Conservation (phyloP, 345 rosid genomes). For the Boechera divaricarpa region DNA sequence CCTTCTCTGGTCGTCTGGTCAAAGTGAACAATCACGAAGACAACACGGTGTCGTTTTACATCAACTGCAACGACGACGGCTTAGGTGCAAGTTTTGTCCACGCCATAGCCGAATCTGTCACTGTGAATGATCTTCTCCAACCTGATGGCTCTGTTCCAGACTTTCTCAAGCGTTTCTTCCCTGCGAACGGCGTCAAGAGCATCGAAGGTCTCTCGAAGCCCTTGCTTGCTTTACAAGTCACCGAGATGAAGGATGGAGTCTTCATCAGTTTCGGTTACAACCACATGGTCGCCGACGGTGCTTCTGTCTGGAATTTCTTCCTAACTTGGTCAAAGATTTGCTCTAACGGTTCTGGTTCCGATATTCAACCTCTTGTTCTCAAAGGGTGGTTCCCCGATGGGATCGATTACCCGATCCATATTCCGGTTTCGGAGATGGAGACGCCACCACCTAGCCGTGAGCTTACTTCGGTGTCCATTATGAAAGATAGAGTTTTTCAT, state of each 20-base stretch:
- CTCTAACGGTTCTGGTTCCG: neutral
- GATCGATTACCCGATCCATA: no score
- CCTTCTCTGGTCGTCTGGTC: constrained; percentile 26
- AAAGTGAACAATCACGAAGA: constrained; percentile 25
- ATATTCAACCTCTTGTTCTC: no score
- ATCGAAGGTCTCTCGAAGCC: constrained; percentile 37
- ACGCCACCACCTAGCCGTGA: no score
- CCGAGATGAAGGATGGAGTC: constrained; percentile 52
- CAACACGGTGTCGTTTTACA: constrained; percentile 27
- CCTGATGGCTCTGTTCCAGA: constrained; percentile 37
- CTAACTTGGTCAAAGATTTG: constrained; percentile 53
- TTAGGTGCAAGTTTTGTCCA: constrained; percentile 42
- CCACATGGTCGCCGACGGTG: constrained; percentile 48
- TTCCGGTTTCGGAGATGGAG: no score
- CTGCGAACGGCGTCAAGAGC: constrained; percentile 1
- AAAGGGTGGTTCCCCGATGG: no score
- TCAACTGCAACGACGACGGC: neutral
- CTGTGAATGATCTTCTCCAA: constrained; percentile 35
- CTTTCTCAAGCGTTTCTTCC: constrained; percentile 39
- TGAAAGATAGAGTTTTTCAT: no score
- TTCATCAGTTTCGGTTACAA: constrained; percentile 48
- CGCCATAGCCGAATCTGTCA: constrained; percentile 40
- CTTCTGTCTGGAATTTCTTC: constrained; percentile 53
- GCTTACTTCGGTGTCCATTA: no score
- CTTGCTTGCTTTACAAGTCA: constrained; percentile 51